Evolutionary conservation across 768 basidiomycete genomes (phyloP), one percentile per base, ranked within the genome.

Genomic region (Boletus reticuloceps): DNA sequence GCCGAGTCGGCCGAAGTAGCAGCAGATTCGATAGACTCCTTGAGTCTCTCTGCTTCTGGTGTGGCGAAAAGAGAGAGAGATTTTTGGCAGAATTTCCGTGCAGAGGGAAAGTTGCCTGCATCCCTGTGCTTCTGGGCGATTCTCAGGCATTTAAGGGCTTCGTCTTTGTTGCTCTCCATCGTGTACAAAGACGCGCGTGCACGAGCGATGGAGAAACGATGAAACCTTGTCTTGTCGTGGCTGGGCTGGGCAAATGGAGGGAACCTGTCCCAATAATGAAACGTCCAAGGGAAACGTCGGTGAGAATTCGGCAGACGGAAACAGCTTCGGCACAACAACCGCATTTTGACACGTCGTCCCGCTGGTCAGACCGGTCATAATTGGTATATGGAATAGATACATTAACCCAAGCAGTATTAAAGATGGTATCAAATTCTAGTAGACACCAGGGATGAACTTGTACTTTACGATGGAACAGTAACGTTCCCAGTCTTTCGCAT

Each of bases 401-500:
- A 52, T 39, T 49, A 57, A 47, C 1, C 22, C n/a, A 53, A 50
- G 38, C n/a, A 51, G 12, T 57, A 60, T 52, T 34, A 53, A 46
- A 59, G 34, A 44, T 34, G 38, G 50, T 60, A 69, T 59, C 41
- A 34, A 45, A 44, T 39, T 56, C 54, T 79, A 97, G 73, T 94
- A 98, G 56, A 97, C 69, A 37, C 83, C 83, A 17, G 92, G 92
- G 43, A 97, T 92, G 68, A 94, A 97, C 70, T 88, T 92, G 75
- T 85, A 96, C 69, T 85, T 88, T 65, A 97, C 94, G 53, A 92
- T 79, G 57, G 82, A 71, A 72, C 92, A 96, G 70, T 94, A 94
- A 47, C 82, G 82, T 19, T 93, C 91, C 93, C 94, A 97, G 69
- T 97, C 94, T 62, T 94, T 91, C 32, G 92, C 93, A 65, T 97